Evolutionary conservation across 257 asterid species (phyloP), one percentile per base, ranked within the genome.

Genomic region (Nicotiana noctiflora): DNA sequence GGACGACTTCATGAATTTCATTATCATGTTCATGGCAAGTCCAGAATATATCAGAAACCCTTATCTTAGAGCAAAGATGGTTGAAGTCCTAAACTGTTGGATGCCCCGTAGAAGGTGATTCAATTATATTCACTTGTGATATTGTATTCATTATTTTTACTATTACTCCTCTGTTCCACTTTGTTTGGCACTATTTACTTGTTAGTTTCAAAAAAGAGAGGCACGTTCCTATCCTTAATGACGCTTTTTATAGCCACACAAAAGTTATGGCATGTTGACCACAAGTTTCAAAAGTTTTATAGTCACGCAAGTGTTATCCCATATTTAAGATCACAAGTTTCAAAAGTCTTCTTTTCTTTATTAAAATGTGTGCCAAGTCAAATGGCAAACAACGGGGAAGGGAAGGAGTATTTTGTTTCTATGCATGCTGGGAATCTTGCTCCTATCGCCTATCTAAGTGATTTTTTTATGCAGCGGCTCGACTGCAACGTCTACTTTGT

Each of bases 1-100:
- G 99, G 99, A 93, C 70, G 99, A 96, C 79, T 96, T 93, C 85
- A 93, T 94, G 98, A 96, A 96, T 86, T 92, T 96, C 90, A 93
- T 96, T 82, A 92, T 96, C 84, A 96, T 96, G 99, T 96, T 93
- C 93, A 96, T 96, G 99, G 98, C 92, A 62, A 92, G 98, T 82
- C 97, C 98, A 23, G 96, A 92, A 75, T 92, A 90, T 87, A 88
- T 96, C 81, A 91, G 95, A 81, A 96, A 94, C 87, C 99, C 98
- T n/a, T 96, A 96, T 80, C 89, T 93, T 80, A 89, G 99, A 87
- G 97, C 99, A 23, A 96, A 96, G 90, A 96, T 96, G 99, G 98
- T 96, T 77, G 98, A 96, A 88, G 99, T 96, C 83, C 97, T 96
- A 65, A 96, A 96, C 83, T 91, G 96, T 81, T 96, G 97, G 99